Evolutionary conservation across 257 asterid genomes (phyloP), one percentile per base, ranked within the genome.

Genomic region (Scutellaria galericulata): DNA sequence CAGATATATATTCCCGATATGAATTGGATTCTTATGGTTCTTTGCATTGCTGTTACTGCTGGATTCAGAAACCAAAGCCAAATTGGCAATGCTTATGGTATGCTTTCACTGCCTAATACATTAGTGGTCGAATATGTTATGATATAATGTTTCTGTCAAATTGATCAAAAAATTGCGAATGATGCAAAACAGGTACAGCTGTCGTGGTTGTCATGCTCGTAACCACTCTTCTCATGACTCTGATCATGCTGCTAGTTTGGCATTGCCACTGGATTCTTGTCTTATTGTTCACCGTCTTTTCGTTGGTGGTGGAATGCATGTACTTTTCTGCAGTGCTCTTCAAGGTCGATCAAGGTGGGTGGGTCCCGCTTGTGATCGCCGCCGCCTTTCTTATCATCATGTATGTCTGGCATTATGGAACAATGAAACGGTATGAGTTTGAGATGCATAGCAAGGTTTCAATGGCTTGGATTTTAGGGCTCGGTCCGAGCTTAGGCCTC

Each of bases 361-460:
- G 99, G 99, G 99, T 91, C 64, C 99, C 99, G 0, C 95, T 94
- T 31, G 99, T 86, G 68, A 91, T 89, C 46, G 93, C 99, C 3
- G 91, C 93, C 1, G 92, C 90, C 11, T 91, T 94, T 78, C 90
- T 94, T 15, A 6, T 89, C 74, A 87, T 94, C 81, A 94, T 94
- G 99, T 86, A 76, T n/a, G 89, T 87, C 64, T 94, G 98, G 99
- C 99, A 94, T 67, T 94, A 87, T 14, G 98, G 98, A 3, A 87
- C 88, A 0, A 77, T 91, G 7, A 94, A 94, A 73, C 90, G 99
- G 46, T 94, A 94, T 7, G 97, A 88, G 82, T 88, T 89, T 40
- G 98, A 94, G 86, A 80, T 94, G 98, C 97, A 94, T 56, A 94
- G 99, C 83, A 91, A 91, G 83, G 96, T 94, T 55, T 94, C 99